phyloP scores from a whole-genome alignment of 345 rosid species.

The Durio zibethinus region DNA sequence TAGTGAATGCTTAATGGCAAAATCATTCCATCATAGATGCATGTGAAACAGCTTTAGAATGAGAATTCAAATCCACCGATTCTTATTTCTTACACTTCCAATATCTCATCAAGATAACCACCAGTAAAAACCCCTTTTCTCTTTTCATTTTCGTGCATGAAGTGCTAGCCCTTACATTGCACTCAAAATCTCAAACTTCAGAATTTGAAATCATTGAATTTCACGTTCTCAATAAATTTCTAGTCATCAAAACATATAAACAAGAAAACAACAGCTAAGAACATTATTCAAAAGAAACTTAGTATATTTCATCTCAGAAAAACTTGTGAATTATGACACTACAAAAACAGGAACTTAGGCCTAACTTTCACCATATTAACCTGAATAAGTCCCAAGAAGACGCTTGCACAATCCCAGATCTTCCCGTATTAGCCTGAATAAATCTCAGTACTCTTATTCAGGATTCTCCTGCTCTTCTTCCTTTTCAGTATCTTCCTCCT shows the following conservation, averaged over 20 bases:
- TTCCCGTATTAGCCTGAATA: too few relatives aligned
- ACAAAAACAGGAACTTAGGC: not conserved
- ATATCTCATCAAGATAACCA: not conserved
- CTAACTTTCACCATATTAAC: constrained; percentile 9
- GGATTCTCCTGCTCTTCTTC: too few relatives aligned
- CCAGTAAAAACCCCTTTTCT: not conserved
- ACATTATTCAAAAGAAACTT: not conserved
- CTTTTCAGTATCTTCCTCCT: constrained; percentile 32
- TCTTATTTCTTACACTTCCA: not conserved
- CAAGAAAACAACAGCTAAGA: not conserved
- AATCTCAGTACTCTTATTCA: too few relatives aligned
- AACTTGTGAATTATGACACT: not conserved
- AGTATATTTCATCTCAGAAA: not conserved
- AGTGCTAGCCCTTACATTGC: not conserved
- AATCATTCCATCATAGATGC: not conserved
- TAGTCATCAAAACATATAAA: not conserved
- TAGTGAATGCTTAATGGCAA: not conserved
- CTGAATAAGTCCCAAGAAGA: constrained; percentile 1
- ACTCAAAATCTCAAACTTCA: not conserved
- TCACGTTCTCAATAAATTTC: not conserved
- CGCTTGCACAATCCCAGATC: constrained; percentile 14
- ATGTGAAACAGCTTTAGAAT: not conserved
- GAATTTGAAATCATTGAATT: not conserved
- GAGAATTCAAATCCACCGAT: not conserved
- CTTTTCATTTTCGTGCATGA: not conserved